Evolutionary conservation across 202 grass and related monocot genomes (phyloP).

Genomic region (Setaria viridis): DNA sequence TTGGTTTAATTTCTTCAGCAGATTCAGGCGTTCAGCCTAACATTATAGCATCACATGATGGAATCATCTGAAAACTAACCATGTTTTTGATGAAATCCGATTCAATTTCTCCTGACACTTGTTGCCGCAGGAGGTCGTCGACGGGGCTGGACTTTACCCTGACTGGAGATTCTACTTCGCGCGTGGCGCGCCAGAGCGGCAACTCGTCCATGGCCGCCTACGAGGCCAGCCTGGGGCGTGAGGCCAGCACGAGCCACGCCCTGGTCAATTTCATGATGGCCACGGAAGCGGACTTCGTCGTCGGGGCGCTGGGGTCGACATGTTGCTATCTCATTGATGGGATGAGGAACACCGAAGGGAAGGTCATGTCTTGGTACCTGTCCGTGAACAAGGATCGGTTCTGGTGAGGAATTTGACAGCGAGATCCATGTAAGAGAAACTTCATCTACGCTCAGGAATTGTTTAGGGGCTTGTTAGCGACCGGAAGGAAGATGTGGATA

Average conservation of each 20-base stretch:
- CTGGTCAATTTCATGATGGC: constrained; percentile 78
- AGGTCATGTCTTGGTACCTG: constrained; percentile 69
- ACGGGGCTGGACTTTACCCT: constrained; percentile 43
- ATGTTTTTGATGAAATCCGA: background rate
- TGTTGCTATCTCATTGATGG: constrained; percentile 78
- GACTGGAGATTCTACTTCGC: constrained; percentile 74
- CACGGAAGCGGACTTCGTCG: constrained; percentile 64
- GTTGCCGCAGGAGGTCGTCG: constrained; percentile 55
- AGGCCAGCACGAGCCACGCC: constrained; percentile 64
- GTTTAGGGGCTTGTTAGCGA: too few relatives aligned
- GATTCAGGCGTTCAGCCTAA: background rate
- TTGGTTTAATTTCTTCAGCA: background rate
- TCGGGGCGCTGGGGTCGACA: constrained; percentile 72
- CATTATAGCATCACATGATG: background rate
- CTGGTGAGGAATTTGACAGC: constrained; percentile 43
- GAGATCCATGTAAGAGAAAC: too few relatives aligned
- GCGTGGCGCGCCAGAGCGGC: constrained; percentile 41
- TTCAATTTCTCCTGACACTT: background rate
- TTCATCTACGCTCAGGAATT: too few relatives aligned
- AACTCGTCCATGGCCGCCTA: constrained; percentile 57
- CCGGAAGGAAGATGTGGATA: too few relatives aligned
- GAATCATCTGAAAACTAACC: background rate
- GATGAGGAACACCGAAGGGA: constrained; percentile 69
- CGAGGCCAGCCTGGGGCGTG: constrained; percentile 61
- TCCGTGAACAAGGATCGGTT: constrained; percentile 74